Conservation (phyloP, 306 rosid genomes). For the Carpinus fangiana region DNA sequence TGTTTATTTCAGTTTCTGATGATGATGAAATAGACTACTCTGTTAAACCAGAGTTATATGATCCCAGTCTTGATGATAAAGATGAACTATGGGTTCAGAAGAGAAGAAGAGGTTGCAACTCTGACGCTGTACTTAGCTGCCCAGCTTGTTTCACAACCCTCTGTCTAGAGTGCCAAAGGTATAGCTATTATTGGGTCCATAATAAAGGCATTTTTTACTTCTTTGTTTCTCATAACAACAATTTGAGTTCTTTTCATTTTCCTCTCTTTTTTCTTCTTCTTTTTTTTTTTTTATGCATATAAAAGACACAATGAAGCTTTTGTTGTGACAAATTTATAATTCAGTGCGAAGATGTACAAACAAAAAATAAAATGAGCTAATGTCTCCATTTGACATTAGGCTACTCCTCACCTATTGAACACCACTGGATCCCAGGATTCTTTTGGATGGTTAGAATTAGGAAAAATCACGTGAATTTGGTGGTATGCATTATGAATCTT, state of each 20-base stretch:
- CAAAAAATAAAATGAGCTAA: background rate
- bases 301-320: background rate
- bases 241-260: background rate
- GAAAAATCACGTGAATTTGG: background rate
- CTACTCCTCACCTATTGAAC: background rate
- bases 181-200: slow-evolving; percentile 9
- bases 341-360: background rate
- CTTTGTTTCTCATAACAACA: background rate
- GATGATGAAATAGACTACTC: slow-evolving; percentile 87
- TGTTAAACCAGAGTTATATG: slow-evolving; percentile 76
- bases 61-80: slow-evolving; percentile 58
- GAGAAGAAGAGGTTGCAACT: slow-evolving; percentile 46
- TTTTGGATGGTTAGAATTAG: background rate
- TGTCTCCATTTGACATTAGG: background rate
- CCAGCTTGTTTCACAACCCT: slow-evolving; percentile 84
- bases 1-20: slow-evolving; percentile 62
- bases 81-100: slow-evolving; percentile 76
- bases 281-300: too few relatives aligned
- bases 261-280: too few relatives aligned
- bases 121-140: slow-evolving; percentile 88
- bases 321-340: background rate
- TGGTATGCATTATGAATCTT: background rate
- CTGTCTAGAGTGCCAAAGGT: slow-evolving; percentile 84
- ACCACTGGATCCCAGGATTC: background rate
- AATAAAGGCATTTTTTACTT: background rate